Evolutionary conservation across 1,284 basidiomycete genomes (phyloP).

Genomic region (Fistulinella staudtii): DNA sequence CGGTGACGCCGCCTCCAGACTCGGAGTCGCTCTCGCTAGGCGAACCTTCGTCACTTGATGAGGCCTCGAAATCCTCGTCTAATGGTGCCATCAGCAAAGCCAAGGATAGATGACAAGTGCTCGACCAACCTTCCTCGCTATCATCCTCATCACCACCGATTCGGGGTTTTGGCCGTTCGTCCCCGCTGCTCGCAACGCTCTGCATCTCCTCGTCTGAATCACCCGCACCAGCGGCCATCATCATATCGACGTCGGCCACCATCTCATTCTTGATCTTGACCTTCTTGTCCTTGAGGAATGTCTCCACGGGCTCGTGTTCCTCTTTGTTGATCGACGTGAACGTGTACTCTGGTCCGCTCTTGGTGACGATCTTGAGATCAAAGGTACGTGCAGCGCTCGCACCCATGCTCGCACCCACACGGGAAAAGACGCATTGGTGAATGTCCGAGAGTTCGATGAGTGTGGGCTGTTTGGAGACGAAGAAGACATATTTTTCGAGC

Average conservation of each 20-base stretch:
- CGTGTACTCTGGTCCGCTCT: slow-evolving; percentile 76
- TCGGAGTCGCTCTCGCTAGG: slow-evolving; percentile 74
- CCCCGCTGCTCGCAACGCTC: slow-evolving; percentile 68
- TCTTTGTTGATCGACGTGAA: slow-evolving; percentile 97
- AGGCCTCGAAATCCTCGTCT: slow-evolving; percentile 89
- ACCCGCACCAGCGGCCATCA: slow-evolving; percentile 63
- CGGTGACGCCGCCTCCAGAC: slow-evolving; percentile 56
- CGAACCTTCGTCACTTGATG: slow-evolving; percentile 80
- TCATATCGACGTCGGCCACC: slow-evolving; percentile 78
- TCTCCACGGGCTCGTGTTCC: slow-evolving; percentile 85
- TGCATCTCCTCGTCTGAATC: slow-evolving; percentile 87
- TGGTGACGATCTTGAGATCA: slow-evolving; percentile 88
- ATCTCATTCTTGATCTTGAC: slow-evolving; percentile 96
- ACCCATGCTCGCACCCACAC: slow-evolving; percentile 86
- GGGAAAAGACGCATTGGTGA: slow-evolving; percentile 89
- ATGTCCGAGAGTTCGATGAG: slow-evolving; percentile 92
- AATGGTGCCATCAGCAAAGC: too few species aligned
- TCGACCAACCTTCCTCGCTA: slow-evolving; percentile 83
- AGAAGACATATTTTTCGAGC: slow-evolving; percentile 97
- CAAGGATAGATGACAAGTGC: too few species aligned
- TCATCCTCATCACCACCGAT: slow-evolving; percentile 65
- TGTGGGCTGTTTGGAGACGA: slow-evolving; percentile 95
- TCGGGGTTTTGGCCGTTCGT: slow-evolving; percentile 55
- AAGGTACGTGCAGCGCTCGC: slow-evolving; percentile 89
- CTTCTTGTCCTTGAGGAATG: slow-evolving; percentile 87